phyloP scores from a whole-genome alignment of 306 rosid species.

The Hippophae gyantsensis region DNA sequence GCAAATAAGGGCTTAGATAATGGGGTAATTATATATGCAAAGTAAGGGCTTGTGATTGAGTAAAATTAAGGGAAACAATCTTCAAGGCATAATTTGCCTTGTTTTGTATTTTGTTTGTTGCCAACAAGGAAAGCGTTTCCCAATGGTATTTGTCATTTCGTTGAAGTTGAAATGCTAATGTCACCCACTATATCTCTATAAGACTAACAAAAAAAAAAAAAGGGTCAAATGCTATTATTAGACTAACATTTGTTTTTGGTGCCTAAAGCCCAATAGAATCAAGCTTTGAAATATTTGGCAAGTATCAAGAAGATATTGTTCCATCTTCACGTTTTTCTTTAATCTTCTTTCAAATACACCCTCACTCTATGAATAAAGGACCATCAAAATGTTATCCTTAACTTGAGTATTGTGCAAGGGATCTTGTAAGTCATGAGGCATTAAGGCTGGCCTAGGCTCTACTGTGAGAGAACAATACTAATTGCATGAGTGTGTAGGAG shows the following conservation, averaged over 20 bases:
- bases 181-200: constrained; percentile 18
- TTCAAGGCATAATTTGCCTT: constrained; percentile 34
- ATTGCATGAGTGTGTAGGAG: too few relatives aligned
- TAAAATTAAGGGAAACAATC: constrained; percentile 15
- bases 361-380: too few relatives aligned
- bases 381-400: too few relatives aligned
- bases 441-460: too few relatives aligned
- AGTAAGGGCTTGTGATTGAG: not conserved
- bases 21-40: not conserved
- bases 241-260: constrained; percentile 1
- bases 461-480: too few relatives aligned
- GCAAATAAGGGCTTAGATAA: constrained; percentile 16
- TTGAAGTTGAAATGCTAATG: constrained; percentile 22
- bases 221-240: constrained; percentile 6
- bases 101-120: constrained; percentile 19
- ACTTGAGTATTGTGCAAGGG: too few relatives aligned
- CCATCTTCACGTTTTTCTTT: too few relatives aligned
- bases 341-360: too few relatives aligned
- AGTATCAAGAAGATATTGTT: too few relatives aligned
- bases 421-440: too few relatives aligned
- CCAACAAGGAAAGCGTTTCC: constrained; percentile 45
- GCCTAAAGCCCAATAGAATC: not conserved
- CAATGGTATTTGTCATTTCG: constrained; percentile 48
- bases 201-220: not conserved
- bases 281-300: too few relatives aligned